These are phyloP conservation scores for Paraurostyla sp. DNA, from an alignment of 73 alveolate genomes.

Conservation along the genomic window DNA sequence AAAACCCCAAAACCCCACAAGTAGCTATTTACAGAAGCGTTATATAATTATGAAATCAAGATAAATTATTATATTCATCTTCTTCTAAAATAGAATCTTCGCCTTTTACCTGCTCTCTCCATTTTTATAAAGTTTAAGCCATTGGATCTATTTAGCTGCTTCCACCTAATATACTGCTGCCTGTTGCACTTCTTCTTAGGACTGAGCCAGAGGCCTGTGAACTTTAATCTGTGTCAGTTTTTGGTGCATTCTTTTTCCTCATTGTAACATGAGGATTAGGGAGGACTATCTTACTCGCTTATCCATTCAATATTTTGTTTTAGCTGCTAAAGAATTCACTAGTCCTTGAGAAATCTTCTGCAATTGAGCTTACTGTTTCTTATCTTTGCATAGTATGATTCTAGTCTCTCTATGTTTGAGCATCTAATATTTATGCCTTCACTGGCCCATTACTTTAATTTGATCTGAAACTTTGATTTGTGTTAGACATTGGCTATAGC, in stretches of 20 bases:
- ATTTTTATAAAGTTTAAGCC: conserved; percentile 17
- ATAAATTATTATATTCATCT: conserved; percentile 1
- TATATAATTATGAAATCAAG: too few species aligned
- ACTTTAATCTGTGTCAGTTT: background rate
- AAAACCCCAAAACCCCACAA: too few species aligned
- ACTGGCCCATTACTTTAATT: background rate
- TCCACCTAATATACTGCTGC: background rate
- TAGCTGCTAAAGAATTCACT: background rate
- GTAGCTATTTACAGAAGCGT: too few species aligned
- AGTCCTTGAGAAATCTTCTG: background rate
- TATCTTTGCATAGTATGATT: background rate
- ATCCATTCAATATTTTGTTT: background rate
- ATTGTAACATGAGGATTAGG: conserved; percentile 45
- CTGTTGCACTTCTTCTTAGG: conserved; percentile 23
- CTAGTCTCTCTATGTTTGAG: background rate
- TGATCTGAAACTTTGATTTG: background rate
- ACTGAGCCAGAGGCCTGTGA: background rate
- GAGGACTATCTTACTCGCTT: background rate
- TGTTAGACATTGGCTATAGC: background rate
- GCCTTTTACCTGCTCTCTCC: conserved; percentile 31
- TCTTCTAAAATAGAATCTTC: conserved; percentile 25
- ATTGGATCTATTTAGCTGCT: background rate
- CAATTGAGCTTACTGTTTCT: background rate
- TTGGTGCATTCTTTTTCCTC: conserved; percentile 9
- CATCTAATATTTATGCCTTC: background rate